These are phyloP conservation scores for Ascochyta viciae-villosae DNA, from an alignment of 2,329 filamentous ascomycete species.

Conservation along the genomic window DNA sequence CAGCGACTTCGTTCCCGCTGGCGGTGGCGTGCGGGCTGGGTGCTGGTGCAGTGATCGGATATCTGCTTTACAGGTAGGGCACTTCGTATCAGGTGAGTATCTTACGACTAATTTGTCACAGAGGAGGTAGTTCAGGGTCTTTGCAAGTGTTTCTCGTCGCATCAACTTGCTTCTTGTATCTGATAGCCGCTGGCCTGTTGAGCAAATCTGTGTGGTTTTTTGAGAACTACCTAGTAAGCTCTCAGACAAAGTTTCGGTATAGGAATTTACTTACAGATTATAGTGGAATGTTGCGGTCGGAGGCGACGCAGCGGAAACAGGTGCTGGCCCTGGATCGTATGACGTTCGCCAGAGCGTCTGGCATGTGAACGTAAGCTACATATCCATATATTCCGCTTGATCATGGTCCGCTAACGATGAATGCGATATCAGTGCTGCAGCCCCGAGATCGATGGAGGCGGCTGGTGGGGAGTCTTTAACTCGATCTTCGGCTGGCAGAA, in stretches of 20 bases:
- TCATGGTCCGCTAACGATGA: not conserved
- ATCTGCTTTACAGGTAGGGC: slow-evolving; percentile 62
- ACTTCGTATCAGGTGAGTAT: slow-evolving; percentile 57
- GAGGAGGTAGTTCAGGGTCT: slow-evolving; percentile 64
- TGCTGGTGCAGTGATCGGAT: slow-evolving; percentile 72
- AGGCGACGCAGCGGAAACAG: slow-evolving; percentile 67
- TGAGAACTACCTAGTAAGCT: slow-evolving; percentile 60
- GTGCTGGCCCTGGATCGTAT: slow-evolving; percentile 75
- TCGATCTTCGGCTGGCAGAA: slow-evolving; percentile 85
- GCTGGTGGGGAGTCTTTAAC: slow-evolving; percentile 86
- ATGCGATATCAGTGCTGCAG: slow-evolving; percentile 69
- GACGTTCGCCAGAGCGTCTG: slow-evolving; percentile 78
- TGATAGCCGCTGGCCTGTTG: slow-evolving; percentile 81
- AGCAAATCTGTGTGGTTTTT: slow-evolving; percentile 77
- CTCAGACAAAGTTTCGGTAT: slow-evolving; percentile 64
- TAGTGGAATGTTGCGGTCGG: slow-evolving; percentile 51
- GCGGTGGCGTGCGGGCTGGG: slow-evolving; percentile 75
- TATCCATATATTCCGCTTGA: not conserved
- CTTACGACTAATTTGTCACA: not conserved
- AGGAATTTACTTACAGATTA: not conserved
- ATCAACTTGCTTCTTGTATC: slow-evolving; percentile 81
- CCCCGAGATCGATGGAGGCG: slow-evolving; percentile 72
- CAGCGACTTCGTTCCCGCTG: slow-evolving; percentile 76
- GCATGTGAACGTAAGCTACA: slow-evolving; percentile 73
- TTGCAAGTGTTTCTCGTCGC: slow-evolving; percentile 77